Base-by-base conservation (phyloP, 371 early-diverging fungal genomes). In the Rhizomucor miehei region DNA sequence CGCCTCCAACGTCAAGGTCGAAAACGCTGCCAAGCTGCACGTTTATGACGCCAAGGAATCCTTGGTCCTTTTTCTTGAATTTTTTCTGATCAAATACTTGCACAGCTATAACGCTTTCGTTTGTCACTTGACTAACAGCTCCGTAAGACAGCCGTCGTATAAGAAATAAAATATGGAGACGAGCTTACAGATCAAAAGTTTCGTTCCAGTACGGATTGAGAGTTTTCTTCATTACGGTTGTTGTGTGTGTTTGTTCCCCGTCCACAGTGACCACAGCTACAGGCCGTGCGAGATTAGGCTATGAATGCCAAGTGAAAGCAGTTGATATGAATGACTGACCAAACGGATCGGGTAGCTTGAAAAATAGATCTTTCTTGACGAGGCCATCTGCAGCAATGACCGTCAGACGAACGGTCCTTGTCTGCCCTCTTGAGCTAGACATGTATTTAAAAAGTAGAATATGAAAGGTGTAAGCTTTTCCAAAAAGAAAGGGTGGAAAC, bases 81-180 rank as follows among this genome's bases (percentile, higher is more conserved):
- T 93, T 93, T 65, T 89, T 85, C 73, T 95, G 95, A 74, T 98
- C 98, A 80, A 95, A 98, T 24, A 98, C 87, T 70, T 98, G 95
- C 34, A 95, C 88, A 1, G 94, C 86, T 50, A 96, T 80, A 11
- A 93, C 87, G 60, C 92, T 90, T 54, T 72, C 69, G 65, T 81
- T 85, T 17, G 78, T 81, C 12, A 89, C 90, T 65, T 78, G 75
- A 43, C 89, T 89, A 73, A 5, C 29, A 60, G 20, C 45, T 52
- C 10, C 29, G 14, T 29, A 29, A 29, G 29, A 29, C 23, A 25
- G 8, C 3, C 3, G 29, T 8, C 8, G 29, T 8, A 29, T 35
- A 58, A 20, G 45, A 54, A 12, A 37, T 14, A 16, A 21, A 21
- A 44, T 4, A 29, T 45, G 38, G 24, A 24, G 37, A 5, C 5